Base-by-base conservation (phyloP, 768 basidiomycete genomes). In the Heimioporus sp. region DNA sequence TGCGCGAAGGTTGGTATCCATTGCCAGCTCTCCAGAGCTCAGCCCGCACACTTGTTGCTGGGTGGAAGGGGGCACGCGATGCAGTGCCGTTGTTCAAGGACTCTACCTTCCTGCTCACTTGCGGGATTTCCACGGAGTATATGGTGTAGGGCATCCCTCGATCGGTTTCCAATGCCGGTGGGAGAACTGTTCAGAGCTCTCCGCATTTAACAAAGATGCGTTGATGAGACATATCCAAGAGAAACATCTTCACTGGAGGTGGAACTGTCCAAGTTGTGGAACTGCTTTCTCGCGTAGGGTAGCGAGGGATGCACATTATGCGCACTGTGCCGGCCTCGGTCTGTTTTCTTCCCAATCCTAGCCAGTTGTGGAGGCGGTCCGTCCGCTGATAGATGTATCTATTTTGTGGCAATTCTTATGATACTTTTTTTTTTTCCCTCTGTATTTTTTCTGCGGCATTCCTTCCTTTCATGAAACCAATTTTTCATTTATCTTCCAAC, bases 11-110 rank as follows among this genome's bases (percentile, higher is more conserved):
- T 36, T 67, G 47, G 46, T 67, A 12, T 62, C 53, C 30, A 62
- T 67, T 41, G 65, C 66, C 13, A 62, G 52, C 37, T 67, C 65
- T 19, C 65, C 65, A 15, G 65, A 67, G 48, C 53, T 64, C 36
- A 55, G 55, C 16, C 21, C 19, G 39, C 65, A 67, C 38, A 59
- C 37, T 17, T 67, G 65, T 46, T 58, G 53, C 10, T 67, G 65
- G 65, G 21, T 56, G 24, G 49, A 58, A 19, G 39, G 39, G 24
- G 42, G 57, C 19, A 45, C 24, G 13, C 53, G 51, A 19, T 67
- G 65, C 35, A 35, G 20, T 12, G 11, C 19, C 21, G 17, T 47
- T 4, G 36, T 65, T 34, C 64, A 66, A 31, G 65, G 65, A 7
- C 1, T 45, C 24, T 4, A 38, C 31, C 55, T 66, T 31, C 30